Percentiles rank a stretch among this genome's conserved stretches.
Evolutionary conservation across 306 rosid species (phyloP).

Genomic region (Begonia peltatifolia): DNA sequence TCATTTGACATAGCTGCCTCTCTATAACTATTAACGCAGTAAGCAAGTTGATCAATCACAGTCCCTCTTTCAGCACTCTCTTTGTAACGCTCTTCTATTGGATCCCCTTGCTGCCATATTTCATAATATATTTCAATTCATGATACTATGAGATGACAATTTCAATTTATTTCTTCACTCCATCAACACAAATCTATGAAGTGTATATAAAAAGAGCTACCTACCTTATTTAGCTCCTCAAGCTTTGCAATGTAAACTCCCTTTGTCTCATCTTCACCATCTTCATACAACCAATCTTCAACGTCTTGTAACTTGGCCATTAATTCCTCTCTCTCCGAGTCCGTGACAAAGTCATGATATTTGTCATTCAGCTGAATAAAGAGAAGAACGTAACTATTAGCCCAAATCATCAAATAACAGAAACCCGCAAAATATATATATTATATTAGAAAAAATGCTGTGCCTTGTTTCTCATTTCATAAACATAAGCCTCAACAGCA

Average conservation of each 20-base stretch:
- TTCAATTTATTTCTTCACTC: too few relatives aligned
- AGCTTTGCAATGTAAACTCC: constrained; percentile 90
- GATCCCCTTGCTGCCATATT: constrained; percentile 76
- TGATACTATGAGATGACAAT: background rate
- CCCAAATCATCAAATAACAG: background rate
- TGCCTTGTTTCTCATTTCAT: constrained; percentile 94
- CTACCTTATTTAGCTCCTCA: constrained; percentile 79
- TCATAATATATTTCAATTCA: constrained; percentile 4
- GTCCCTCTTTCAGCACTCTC: constrained; percentile 59
- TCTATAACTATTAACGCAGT: constrained; percentile 60
- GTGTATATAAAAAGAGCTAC: background rate
- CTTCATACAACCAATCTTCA: constrained; percentile 93
- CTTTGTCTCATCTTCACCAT: constrained; percentile 91
- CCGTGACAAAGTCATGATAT: constrained; percentile 58
- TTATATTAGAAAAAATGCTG: background rate
- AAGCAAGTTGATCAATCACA: constrained; percentile 40
- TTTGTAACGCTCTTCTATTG: constrained; percentile 69
- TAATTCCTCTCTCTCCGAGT: constrained; percentile 56
- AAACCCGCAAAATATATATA: too few relatives aligned
- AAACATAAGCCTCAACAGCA: constrained; percentile 90
- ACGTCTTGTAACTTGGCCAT: constrained; percentile 56
- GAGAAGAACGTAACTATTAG: constrained; percentile 10
- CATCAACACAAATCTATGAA: too few relatives aligned
- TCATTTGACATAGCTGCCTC: constrained; percentile 64
- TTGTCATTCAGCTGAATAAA: constrained; percentile 62